Evolutionary conservation across 805 yeast genomes (phyloP).

Genomic region (Phaffomyces thermotolerans): DNA sequence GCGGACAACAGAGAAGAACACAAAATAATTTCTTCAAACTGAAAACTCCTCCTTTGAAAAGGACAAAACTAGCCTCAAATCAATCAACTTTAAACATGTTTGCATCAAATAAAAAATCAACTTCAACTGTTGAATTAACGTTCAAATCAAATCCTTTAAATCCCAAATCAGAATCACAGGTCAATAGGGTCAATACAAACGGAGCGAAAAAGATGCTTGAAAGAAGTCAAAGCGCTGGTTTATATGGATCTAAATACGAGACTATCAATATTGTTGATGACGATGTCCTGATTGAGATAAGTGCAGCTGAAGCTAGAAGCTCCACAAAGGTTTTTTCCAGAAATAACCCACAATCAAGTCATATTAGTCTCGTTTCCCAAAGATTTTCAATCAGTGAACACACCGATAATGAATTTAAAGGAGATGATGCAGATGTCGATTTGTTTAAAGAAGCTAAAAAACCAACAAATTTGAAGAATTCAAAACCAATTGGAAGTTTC

Average conservation of each 20-base stretch:
- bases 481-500: slow-evolving; percentile 11
- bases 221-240: slow-evolving; percentile 1
- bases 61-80: slow-evolving; percentile 1
- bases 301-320: background rate
- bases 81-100: slow-evolving; percentile 9
- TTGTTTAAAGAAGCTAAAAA: background rate
- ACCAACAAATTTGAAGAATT: slow-evolving; percentile 9
- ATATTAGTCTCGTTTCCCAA: background rate
- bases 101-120: background rate
- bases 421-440: slow-evolving; percentile 7
- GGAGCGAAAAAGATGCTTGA: background rate
- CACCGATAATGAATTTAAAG: background rate
- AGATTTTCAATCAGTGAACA: background rate
- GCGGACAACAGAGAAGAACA: background rate
- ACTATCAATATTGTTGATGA: too few relatives aligned
- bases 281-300: background rate
- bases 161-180: background rate
- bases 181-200: background rate
- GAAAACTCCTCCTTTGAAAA: slow-evolving; percentile 3
- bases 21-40: slow-evolving; percentile 3
- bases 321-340: too few relatives aligned
- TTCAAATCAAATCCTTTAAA: slow-evolving; percentile 1
- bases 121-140: background rate
- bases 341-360: background rate
- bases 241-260: background rate